phyloP scores from a whole-genome alignment of 352 stramenopile species.

The Pythium biforme region DNA sequence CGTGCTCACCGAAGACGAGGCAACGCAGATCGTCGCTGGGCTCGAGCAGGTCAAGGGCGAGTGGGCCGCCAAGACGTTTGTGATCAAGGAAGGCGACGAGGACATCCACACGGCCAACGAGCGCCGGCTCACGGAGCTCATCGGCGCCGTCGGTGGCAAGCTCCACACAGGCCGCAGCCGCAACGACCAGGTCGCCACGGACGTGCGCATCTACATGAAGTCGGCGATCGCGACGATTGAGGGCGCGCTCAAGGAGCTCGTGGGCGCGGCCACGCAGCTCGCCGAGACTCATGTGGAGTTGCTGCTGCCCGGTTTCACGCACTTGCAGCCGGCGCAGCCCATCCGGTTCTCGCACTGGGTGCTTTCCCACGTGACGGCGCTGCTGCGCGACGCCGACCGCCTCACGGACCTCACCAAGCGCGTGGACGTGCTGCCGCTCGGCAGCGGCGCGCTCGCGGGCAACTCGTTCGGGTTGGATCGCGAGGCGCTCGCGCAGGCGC shows the following conservation, averaged over 20 bases:
- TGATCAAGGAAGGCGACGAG: constrained; percentile 94
- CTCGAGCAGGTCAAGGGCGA: constrained; percentile 87
- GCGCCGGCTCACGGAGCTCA: constrained; percentile 96
- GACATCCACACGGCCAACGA: constrained; percentile 99
- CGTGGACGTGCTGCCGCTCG: constrained; percentile 96
- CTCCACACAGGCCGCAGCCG: constrained; percentile 95
- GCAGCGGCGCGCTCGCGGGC: constrained; percentile 95
- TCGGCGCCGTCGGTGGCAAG: constrained; percentile 96
- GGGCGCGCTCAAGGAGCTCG: constrained; percentile 90
- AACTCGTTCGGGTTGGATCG: constrained; percentile 98
- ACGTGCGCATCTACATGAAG: constrained; percentile 95
- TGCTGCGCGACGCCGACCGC: constrained; percentile 93
- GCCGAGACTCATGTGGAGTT: constrained; percentile 93
- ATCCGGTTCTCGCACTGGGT: constrained; percentile 99
- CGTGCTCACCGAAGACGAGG: constrained; percentile 93
- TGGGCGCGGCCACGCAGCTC: constrained; percentile 86
- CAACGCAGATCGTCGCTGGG: constrained; percentile 78
- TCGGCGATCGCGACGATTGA: constrained; percentile 59
- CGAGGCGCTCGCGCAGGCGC: constrained; percentile 89
- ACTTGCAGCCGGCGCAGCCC: constrained; percentile 97
- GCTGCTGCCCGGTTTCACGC: constrained; percentile 98
- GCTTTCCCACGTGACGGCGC: constrained; percentile 92
- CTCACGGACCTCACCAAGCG: constrained; percentile 93
- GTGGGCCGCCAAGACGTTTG: constrained; percentile 82
- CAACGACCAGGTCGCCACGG: constrained; percentile 98